A percentile compares a stretch with the other conserved stretches of the same genome.
Conservation (phyloP, 1,284 basidiomycete species). For the Rhodotorula mucilaginosa region DNA sequence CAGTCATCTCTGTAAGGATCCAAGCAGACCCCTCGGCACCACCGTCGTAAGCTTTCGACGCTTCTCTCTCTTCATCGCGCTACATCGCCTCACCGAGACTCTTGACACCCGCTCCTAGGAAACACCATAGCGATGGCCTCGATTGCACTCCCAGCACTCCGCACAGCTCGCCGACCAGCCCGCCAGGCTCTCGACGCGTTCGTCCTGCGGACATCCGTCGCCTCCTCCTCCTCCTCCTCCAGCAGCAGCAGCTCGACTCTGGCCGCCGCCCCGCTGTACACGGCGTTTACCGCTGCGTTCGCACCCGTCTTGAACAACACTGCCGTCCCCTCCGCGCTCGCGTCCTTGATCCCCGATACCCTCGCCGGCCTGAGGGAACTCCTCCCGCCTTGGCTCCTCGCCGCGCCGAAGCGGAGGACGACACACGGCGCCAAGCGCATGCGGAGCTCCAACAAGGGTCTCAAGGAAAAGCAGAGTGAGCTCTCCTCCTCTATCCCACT, state of each 20-base stretch:
- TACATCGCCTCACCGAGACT: too few relatives aligned
- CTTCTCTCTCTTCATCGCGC: too few relatives aligned
- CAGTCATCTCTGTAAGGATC: too few relatives aligned
- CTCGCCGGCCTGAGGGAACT: constrained; percentile 62
- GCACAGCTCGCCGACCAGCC: constrained; percentile 4
- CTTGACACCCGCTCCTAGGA: too few relatives aligned
- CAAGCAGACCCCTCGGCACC: too few relatives aligned
- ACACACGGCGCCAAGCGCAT: constrained; percentile 94
- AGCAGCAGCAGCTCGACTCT: not conserved
- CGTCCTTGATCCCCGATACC: constrained; percentile 29
- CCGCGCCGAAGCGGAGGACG: constrained; percentile 91
- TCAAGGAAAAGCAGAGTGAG: constrained; percentile 90
- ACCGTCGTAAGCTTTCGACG: too few relatives aligned
- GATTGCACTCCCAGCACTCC: constrained; percentile 3
- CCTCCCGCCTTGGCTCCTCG: constrained; percentile 81
- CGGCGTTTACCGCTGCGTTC: constrained; percentile 5
- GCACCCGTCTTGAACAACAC: not conserved
- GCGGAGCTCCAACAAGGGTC: constrained; percentile 88
- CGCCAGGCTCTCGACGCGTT: constrained; percentile 1
- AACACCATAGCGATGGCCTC: constrained; percentile 8
- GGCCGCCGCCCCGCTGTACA: constrained; percentile 1
- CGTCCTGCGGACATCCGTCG: not conserved
- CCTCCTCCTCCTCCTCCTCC: constrained; percentile 10
- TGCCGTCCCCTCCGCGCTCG: constrained; percentile 12
- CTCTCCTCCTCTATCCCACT: constrained; percentile 27